Percentiles rank a stretch among this genome's conserved stretches.
These are phyloP conservation scores for Albugo laibachii DNA, from an alignment of 352 stramenopile genomes.

Conservation along the genomic window DNA sequence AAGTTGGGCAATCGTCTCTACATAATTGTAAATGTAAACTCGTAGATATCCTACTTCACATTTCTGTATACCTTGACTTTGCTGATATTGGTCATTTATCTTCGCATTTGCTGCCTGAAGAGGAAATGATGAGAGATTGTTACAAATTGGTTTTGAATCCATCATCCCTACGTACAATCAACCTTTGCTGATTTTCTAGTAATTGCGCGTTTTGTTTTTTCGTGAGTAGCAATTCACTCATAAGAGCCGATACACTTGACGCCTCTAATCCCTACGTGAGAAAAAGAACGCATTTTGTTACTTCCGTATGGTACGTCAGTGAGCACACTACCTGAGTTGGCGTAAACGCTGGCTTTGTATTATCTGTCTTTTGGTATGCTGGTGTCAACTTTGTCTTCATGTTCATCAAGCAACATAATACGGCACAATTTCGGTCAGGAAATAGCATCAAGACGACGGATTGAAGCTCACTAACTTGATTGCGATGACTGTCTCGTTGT, in stretches of 20 bases:
- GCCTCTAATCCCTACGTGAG: constrained; percentile 1
- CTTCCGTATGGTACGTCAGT: constrained; percentile 5
- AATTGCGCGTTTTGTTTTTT: constrained; percentile 47
- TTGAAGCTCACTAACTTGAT: not conserved
- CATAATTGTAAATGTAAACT: too few relatives aligned
- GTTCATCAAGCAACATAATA: too few relatives aligned
- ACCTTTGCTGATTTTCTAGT: constrained; percentile 32
- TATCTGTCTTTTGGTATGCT: not conserved
- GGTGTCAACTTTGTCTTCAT: not conserved
- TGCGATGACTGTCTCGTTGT: constrained; percentile 1
- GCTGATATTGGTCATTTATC: constrained; percentile 48
- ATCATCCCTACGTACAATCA: not conserved
- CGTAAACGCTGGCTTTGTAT: constrained; percentile 17
- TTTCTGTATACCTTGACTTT: constrained; percentile 21
- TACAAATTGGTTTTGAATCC: not conserved
- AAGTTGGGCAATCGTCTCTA: constrained; percentile 38
- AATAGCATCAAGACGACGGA: too few relatives aligned
- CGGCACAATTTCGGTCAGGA: too few relatives aligned
- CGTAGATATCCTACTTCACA: too few relatives aligned
- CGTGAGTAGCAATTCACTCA: constrained; percentile 54
- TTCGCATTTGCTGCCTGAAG: constrained; percentile 35
- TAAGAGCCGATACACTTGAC: constrained; percentile 52
- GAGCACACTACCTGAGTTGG: constrained; percentile 38
- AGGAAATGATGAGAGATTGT: not conserved
- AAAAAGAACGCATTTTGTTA: constrained; percentile 11